phyloP scores from a whole-genome alignment of 2,329 filamentous ascomycete genomes.

The Penicillium sp. region DNA sequence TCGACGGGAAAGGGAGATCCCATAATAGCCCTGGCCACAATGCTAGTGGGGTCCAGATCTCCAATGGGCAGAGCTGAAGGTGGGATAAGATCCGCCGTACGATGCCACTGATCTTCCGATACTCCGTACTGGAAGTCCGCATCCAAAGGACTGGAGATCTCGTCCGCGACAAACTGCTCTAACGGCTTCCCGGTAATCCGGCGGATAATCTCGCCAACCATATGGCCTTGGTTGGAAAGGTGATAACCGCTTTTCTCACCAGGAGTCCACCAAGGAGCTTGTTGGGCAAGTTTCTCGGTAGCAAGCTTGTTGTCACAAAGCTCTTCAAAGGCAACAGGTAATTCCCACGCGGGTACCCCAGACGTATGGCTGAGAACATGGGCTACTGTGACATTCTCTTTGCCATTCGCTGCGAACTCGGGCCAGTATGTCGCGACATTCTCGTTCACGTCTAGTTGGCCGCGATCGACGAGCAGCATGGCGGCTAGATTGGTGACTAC shows the following conservation, averaged over 20 bases:
- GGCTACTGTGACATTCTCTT: constrained; percentile 28
- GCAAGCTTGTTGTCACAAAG: constrained; percentile 32
- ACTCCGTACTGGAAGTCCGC: constrained; percentile 53
- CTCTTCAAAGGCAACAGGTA: constrained; percentile 29
- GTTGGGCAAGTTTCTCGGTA: constrained; percentile 34
- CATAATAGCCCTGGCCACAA: constrained; percentile 32
- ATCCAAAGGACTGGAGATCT: constrained; percentile 44
- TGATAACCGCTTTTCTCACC: constrained; percentile 46
- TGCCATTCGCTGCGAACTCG: constrained; percentile 34
- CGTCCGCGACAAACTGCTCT: constrained; percentile 46
- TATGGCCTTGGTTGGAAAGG: constrained; percentile 36
- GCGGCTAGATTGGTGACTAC: constrained; percentile 26
- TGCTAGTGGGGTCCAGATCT: constrained; percentile 22
- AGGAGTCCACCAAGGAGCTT: constrained; percentile 44
- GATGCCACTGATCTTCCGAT: constrained; percentile 43
- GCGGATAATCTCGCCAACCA: constrained; percentile 48
- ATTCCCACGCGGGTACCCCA: constrained; percentile 28
- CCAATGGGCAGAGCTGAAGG: constrained; percentile 12
- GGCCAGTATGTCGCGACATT: constrained; percentile 34
- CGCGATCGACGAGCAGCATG: constrained; percentile 27
- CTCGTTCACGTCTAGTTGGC: constrained; percentile 26
- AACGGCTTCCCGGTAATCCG: constrained; percentile 44
- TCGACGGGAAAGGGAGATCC: constrained; percentile 27
- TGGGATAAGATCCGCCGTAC: constrained; percentile 37
- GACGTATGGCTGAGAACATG: constrained; percentile 26